These are phyloP conservation scores for Glycine soja DNA, from an alignment of 306 rosid genomes.

Conservation along the genomic window DNA sequence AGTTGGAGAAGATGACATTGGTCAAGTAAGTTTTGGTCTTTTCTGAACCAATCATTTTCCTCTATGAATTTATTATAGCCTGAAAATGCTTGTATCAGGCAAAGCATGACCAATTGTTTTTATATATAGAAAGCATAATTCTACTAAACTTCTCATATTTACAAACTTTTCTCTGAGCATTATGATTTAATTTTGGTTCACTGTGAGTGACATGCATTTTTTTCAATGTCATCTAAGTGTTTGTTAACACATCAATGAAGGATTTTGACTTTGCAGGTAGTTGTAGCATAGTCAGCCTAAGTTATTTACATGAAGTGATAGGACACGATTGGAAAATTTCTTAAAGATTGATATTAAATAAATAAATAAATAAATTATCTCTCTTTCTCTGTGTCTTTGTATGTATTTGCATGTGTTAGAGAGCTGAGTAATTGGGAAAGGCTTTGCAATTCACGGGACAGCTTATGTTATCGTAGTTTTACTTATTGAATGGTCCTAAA, in stretches of 20 bases:
- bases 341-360: background rate
- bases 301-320: background rate
- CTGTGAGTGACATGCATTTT: background rate
- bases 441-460: background rate
- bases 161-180: background rate
- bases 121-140: slow-evolving; percentile 17
- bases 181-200: slow-evolving; percentile 24
- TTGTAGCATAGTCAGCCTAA: background rate
- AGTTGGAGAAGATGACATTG: slow-evolving; percentile 93
- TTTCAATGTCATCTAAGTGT: background rate
- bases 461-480: background rate
- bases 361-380: background rate
- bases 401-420: slow-evolving; percentile 13
- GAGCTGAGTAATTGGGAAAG: background rate
- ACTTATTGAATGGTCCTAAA: background rate
- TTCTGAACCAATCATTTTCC: slow-evolving; percentile 24
- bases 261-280: slow-evolving; percentile 16
- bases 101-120: background rate
- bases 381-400: background rate
- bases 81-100: slow-evolving; percentile 31
- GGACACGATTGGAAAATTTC: background rate
- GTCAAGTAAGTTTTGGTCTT: slow-evolving; percentile 62
- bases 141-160: slow-evolving; percentile 15
- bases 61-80: background rate
- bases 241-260: background rate